A percentile compares a stretch with the other conserved stretches of the same genome.
phyloP scores from a whole-genome alignment of 306 rosid genomes.

The Rubus parviflorus region DNA sequence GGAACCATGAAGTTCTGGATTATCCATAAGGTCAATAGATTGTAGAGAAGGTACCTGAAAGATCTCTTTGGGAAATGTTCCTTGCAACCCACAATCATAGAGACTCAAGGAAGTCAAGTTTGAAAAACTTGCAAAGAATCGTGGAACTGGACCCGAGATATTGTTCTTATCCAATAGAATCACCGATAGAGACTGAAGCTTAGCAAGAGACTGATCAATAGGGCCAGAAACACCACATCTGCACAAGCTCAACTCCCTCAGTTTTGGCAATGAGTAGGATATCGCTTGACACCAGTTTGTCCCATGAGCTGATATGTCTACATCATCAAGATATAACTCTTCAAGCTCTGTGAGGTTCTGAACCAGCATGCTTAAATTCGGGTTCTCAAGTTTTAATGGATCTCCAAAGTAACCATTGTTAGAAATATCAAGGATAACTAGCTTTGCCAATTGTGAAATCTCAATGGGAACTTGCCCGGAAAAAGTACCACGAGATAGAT shows the following conservation, averaged over 20 bases:
- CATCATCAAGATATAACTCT: constrained; percentile 46
- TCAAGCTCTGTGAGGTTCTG: constrained; percentile 33
- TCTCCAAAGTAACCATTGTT: too few relatives aligned
- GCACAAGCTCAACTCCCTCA: constrained; percentile 28
- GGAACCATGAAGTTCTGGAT: background rate
- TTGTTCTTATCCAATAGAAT: constrained; percentile 7
- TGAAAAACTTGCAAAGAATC: constrained; percentile 6
- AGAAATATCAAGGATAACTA: constrained; percentile 36
- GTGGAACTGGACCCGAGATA: constrained; percentile 3
- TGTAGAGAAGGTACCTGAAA: constrained; percentile 18
- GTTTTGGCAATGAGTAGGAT: constrained; percentile 23
- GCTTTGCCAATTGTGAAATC: constrained; percentile 15
- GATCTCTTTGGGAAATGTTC: constrained; percentile 16
- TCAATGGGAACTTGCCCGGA: constrained; percentile 25
- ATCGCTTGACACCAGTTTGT: constrained; percentile 42
- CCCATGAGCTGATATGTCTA: constrained; percentile 28
- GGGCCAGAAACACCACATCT: constrained; percentile 15
- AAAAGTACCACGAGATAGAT: constrained; percentile 27
- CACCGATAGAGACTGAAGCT: constrained; percentile 12
- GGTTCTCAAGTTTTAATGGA: constrained; percentile 10
- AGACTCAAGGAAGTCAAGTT: constrained; percentile 24
- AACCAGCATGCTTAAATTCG: constrained; percentile 19
- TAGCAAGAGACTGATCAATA: constrained; percentile 20
- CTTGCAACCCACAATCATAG: background rate
- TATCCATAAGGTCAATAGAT: background rate